Percentiles rank a stretch among this genome's conserved stretches.
phyloP scores from a whole-genome alignment of 2,329 filamentous ascomycete genomes.

The Chrysoporthe austroafricana region DNA sequence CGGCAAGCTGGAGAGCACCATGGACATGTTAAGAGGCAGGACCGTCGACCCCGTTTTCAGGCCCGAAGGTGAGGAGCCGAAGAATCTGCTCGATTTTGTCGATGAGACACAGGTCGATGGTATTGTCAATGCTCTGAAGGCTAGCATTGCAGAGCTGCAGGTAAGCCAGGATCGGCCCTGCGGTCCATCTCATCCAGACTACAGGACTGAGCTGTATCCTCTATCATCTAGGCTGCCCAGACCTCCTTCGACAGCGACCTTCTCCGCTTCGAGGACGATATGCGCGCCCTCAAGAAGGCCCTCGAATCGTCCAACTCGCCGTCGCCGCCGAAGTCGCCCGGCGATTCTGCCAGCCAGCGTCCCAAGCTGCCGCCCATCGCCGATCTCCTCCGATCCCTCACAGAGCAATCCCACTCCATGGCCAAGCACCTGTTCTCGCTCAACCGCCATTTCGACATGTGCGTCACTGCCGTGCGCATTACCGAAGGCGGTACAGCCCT shows the following conservation, averaged over 20 bases:
- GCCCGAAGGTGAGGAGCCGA: slow-evolving; percentile 59
- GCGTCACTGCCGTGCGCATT: slow-evolving; percentile 86
- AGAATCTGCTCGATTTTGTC: slow-evolving; percentile 75
- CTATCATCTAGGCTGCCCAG: slow-evolving; percentile 58
- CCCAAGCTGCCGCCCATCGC: slow-evolving; percentile 44
- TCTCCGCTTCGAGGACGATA: slow-evolving; percentile 73
- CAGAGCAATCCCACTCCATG: slow-evolving; percentile 79
- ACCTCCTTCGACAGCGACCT: slow-evolving; percentile 78
- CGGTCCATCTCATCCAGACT: neutral
- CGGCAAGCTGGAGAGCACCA: slow-evolving; percentile 65
- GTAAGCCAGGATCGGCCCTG: slow-evolving; percentile 40
- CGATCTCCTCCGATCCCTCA: slow-evolving; percentile 63
- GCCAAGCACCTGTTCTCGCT: slow-evolving; percentile 79
- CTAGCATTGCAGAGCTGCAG: slow-evolving; percentile 72
- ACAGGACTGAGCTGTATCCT: neutral
- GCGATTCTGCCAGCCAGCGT: slow-evolving; percentile 42
- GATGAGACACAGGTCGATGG: slow-evolving; percentile 71
- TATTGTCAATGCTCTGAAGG: slow-evolving; percentile 69
- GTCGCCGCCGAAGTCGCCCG: slow-evolving; percentile 38
- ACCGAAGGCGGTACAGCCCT: slow-evolving; percentile 44
- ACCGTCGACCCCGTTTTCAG: slow-evolving; percentile 67
- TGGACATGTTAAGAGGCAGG: slow-evolving; percentile 66
- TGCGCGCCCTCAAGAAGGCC: slow-evolving; percentile 66
- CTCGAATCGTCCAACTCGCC: slow-evolving; percentile 47
- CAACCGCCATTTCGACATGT: slow-evolving; percentile 89